Evolutionary conservation across 2,329 filamentous ascomycete species (phyloP).

Genomic region (Exserohilum turcica): DNA sequence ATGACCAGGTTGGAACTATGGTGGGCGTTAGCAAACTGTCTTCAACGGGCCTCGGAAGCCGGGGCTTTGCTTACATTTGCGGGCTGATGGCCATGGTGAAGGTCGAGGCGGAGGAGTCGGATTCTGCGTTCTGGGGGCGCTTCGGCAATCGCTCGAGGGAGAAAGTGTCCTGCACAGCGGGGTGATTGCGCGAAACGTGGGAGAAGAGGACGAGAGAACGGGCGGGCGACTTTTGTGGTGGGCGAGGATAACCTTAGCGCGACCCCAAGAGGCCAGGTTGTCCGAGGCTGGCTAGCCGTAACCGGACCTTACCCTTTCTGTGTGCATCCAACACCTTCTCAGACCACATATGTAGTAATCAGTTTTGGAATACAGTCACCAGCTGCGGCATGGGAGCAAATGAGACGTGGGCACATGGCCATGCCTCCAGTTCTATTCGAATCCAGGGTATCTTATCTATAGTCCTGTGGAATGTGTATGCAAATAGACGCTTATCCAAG

Average conservation of each 20-base stretch:
- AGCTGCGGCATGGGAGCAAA: neutral
- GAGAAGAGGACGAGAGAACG: conserved; percentile 12
- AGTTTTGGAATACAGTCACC: too few relatives aligned
- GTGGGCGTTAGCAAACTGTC: conserved; percentile 32
- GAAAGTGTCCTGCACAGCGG: neutral
- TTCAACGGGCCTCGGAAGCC: neutral
- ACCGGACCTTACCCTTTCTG: conserved; percentile 28
- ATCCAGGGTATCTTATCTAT: conserved; percentile 35
- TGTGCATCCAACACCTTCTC: conserved; percentile 34
- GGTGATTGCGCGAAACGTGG: conserved; percentile 19
- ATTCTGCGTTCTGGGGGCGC: neutral
- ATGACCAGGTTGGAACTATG: conserved; percentile 47
- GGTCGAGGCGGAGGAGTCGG: neutral
- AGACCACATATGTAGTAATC: conserved; percentile 22
- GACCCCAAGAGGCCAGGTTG: conserved; percentile 39
- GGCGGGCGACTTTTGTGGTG: conserved; percentile 33
- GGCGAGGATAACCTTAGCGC: conserved; percentile 22
- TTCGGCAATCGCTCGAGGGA: neutral
- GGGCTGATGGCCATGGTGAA: conserved; percentile 46
- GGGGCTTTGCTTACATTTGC: conserved; percentile 40
- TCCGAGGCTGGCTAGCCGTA: conserved; percentile 24
- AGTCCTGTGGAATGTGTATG: conserved; percentile 8
- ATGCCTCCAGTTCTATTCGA: conserved; percentile 2
- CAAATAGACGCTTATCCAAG: neutral
- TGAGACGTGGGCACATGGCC: neutral